These are phyloP conservation scores for Bisporella sp. DNA, from an alignment of 2,329 filamentous ascomycete species.

Conservation along the genomic window DNA sequence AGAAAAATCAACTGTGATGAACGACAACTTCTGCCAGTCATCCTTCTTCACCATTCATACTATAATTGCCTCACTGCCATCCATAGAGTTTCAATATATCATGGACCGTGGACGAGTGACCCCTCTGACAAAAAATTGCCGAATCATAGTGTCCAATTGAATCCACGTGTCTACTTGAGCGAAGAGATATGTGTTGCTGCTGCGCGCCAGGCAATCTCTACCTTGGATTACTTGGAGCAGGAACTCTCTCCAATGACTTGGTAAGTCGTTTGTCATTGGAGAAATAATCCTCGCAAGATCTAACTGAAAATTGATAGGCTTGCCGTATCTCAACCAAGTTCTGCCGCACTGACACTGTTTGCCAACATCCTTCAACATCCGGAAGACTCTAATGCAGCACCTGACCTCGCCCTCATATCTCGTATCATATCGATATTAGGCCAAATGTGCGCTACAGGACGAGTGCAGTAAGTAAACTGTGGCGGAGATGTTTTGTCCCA, in stretches of 20 bases:
- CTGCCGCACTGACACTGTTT: slow-evolving; percentile 84
- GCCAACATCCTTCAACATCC: slow-evolving; percentile 94
- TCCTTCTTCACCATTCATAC: slow-evolving; percentile 20
- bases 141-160: slow-evolving; percentile 5
- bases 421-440: slow-evolving; percentile 44
- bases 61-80: slow-evolving; percentile 15
- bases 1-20: slow-evolving; percentile 12
- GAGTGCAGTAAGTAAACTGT: background rate
- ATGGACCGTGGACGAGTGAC: slow-evolving; percentile 7
- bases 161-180: slow-evolving; percentile 16
- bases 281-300: background rate
- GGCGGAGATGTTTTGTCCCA: no score
- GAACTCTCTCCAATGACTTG: slow-evolving; percentile 1
- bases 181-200: slow-evolving; percentile 15
- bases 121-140: slow-evolving; percentile 2
- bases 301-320: slow-evolving; percentile 5
- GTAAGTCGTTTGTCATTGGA: background rate
- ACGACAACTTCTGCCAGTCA: slow-evolving; percentile 12
- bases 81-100: slow-evolving; percentile 16
- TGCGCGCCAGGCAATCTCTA: slow-evolving; percentile 14
- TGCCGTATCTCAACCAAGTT: slow-evolving; percentile 75
- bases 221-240: slow-evolving; percentile 8
- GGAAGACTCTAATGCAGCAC: slow-evolving; percentile 72
- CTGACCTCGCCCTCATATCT: slow-evolving; percentile 82
- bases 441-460: background rate